Percentiles rank a stretch among this genome's conserved stretches.
Conservation (phyloP, 2,329 filamentous ascomycete genomes). For the Colletotrichum gigasporum region DNA sequence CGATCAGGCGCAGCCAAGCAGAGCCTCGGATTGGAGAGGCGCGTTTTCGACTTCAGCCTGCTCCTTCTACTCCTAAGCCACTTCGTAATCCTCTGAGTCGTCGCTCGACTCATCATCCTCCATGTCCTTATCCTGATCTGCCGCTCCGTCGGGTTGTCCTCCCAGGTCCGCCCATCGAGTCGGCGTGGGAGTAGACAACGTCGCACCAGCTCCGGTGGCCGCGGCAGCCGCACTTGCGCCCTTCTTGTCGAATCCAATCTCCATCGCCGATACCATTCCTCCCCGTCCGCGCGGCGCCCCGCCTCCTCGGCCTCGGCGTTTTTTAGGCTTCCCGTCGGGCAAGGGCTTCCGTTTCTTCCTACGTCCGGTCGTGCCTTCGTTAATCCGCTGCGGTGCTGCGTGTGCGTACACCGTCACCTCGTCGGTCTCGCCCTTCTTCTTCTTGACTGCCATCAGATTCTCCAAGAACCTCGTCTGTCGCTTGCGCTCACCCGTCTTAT, state of each 20-base stretch:
- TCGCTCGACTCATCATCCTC: constrained; percentile 33
- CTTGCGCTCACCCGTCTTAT: constrained; percentile 57
- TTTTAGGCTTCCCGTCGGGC: constrained; percentile 14
- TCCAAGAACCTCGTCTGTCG: constrained; percentile 69
- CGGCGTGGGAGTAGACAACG: constrained; percentile 46
- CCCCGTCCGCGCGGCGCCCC: constrained; percentile 19
- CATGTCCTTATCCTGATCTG: constrained; percentile 11
- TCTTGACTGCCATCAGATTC: constrained; percentile 72
- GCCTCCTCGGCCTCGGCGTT: constrained; percentile 20
- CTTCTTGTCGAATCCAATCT: neutral
- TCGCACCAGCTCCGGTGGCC: neutral
- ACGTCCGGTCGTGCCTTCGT: constrained; percentile 25
- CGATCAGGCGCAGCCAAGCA: neutral
- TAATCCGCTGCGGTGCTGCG: constrained; percentile 45
- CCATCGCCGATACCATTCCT: neutral
- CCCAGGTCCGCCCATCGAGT: constrained; percentile 44
- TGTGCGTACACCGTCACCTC: constrained; percentile 68
- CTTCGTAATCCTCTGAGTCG: constrained; percentile 39
- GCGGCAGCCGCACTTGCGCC: neutral
- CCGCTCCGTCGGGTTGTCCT: constrained; percentile 33
- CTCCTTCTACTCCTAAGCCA: constrained; percentile 7
- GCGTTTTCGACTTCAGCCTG: neutral
- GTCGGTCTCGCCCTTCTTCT: constrained; percentile 70
- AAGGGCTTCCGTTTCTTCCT: constrained; percentile 35
- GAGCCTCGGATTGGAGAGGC: neutral